Base-by-base conservation (phyloP, 2,329 filamentous ascomycete species). In the Aspergillus glaucus region DNA sequence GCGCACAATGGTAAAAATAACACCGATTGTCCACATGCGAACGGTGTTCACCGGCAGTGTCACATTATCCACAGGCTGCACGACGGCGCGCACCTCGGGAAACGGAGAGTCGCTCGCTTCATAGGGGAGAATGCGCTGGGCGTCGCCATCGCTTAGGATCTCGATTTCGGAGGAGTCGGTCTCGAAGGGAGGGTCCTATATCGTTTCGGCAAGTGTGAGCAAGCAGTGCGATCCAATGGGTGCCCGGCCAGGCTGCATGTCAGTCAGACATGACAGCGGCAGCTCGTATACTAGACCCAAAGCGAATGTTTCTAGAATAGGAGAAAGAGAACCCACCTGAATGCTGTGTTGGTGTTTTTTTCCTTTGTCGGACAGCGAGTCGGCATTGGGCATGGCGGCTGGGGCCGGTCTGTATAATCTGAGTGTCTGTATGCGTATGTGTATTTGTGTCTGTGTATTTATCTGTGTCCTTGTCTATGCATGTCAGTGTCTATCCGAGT, bases 91-190 rank as follows among this genome's bases (percentile, higher is more conserved):
- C 26, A 69, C 66, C 51, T 69, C 66, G 1, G 66, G 66, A 43
- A 64, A 69, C 2, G 66, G 66, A n/a, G 66, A 69, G 48, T 69
- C 59, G 24, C 66, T 59, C 12, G 64, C 66, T 28, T 68, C 65
- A 45, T 66, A 68, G 6, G 65, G 60, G 19, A 69, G 59, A 26
- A 62, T 58, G 45, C 62, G 50, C 19, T 62, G 56, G 22, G 64
- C 66, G 54, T 66, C 64, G 17, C 54, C 49, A 48, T 69, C 66
- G 32, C 55, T 57, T 17, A 69, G 59, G 28, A 67, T 50, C 39
- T 45, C 53, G 19, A 55, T 47, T 5, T 58, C 51, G 36, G 57
- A 55, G 39, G 45, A 49, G 15, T 26, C 36, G 8, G 43, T 42
- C 15, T 58, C 53, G 6, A 44, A 24, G 2, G 46, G 48, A 10